Evolutionary conservation across 495 filamentous ascomycete species (phyloP), one percentile per base, ranked within the genome.

Genomic region (Neurospora sp.): DNA sequence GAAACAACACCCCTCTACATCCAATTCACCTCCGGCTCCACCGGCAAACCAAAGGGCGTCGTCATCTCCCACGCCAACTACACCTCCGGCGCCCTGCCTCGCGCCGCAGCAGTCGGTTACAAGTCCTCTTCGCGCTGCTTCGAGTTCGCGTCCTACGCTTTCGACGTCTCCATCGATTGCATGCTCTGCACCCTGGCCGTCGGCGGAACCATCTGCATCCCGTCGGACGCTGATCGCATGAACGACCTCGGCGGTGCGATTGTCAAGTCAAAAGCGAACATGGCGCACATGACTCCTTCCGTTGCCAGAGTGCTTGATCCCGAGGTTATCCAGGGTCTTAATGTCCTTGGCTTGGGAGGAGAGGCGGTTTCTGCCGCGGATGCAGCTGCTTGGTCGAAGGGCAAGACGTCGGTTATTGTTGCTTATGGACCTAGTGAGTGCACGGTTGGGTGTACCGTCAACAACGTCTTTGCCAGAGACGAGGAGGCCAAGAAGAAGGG

Each of bases 181-280:
- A 88, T 89, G 76, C 77, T 85, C 4, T 84, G 81, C 69, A 87
- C 87, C 0, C 76, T 89, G 3, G 76, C 78, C 35, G 79, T 81
- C 5, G 90, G 90, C 39, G 90, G 88, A 5, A 91, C 89, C 73
- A 83, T 92, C 10, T 92, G 90, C 77, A 84, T 91, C n/a, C 87
- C 87, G 0, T 84, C 83, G 2, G 86, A 91, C 48, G 84, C 81
- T 20, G 84, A 83, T 11, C 77, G 83, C n/a, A 79, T 84, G 35
- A 83, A 84, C 69, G 79, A 84, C 70, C 76, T 82, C 48, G 85
- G 77, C 69, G 84, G 78, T 0, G 80, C 81, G 0, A 86, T 85
- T 69, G 75, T 76, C 18, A 76, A 75, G 38, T 77, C 79, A 71
- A 73, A 77, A 0, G 83, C 81, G 10, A 85, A 85, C 41, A 83